Base-by-base conservation (phyloP, 2,329 filamentous ascomycete genomes). In the Exophiala sp. region DNA sequence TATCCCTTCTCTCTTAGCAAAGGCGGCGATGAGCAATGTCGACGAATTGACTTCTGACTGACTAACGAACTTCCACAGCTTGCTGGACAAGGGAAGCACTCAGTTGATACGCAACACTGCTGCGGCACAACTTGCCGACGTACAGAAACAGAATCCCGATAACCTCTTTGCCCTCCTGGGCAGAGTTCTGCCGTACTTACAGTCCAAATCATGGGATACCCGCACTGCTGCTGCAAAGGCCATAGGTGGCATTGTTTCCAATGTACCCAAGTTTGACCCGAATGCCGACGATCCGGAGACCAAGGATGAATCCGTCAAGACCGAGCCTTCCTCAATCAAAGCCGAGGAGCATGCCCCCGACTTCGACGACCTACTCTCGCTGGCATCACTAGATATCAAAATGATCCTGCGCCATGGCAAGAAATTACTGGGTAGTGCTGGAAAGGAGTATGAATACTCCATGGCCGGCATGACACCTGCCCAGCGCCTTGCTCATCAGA, bases 81-180 rank as follows among this genome's bases (percentile, higher is more conserved):
- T 98, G 66, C 83, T 98, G 62, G 93, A 98, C 77, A 97, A 93
- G 50, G 93, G 93, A 62, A 97, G 91, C 72, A 98, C 93, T 53
- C 85, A 86, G 66, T 77, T 98, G 60, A 97, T 98, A 66, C 85
- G 94, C 60, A 95, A 96, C 65, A 98, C 93, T 56, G 94, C 93
- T 56, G 93, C 95, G 55, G 89, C 94, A 65, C 93, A 98, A 71
- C 79, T 98, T 57, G 93, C 90, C 55, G 93, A 98, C 70, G 93
- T 95, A 69, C 94, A 98, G 70, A 97, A 96, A 67, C 87, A 93
- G 68, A 93, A 97, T 63, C 93, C 93, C 0, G 91, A 98, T 70
- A 94, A 98, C 68, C 76, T 98, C 1, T 97, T 97, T 71, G 96
- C 97, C 65, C 78, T 98, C 5, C 78, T 98, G 10, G 91, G 88